A percentile compares a stretch with the other conserved stretches of the same genome.
phyloP scores from a whole-genome alignment of 2,329 filamentous ascomycete genomes.

The Aspergillus brasiliensis region DNA sequence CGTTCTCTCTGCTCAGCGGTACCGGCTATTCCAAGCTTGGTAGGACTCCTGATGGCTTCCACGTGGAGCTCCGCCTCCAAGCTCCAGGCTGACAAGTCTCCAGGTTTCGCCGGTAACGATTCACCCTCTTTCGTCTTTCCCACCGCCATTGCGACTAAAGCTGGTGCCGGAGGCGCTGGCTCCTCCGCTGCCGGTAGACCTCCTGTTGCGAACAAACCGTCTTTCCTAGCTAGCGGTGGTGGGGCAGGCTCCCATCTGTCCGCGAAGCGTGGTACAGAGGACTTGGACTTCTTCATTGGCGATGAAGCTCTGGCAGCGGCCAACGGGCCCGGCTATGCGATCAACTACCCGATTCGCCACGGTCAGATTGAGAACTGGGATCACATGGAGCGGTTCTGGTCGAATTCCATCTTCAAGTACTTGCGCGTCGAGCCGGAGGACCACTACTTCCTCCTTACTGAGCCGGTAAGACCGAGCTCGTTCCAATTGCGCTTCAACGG shows the following conservation, averaged over 20 bases:
- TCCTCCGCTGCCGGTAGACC: slow-evolving; percentile 85
- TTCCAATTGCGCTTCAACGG: not conserved
- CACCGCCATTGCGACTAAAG: slow-evolving; percentile 96
- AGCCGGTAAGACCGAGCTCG: slow-evolving; percentile 67
- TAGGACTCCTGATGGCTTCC: slow-evolving; percentile 49
- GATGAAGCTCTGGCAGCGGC: slow-evolving; percentile 89
- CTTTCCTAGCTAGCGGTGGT: slow-evolving; percentile 88
- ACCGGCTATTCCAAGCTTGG: slow-evolving; percentile 99
- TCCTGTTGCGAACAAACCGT: slow-evolving; percentile 89
- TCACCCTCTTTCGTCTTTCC: slow-evolving; percentile 99
- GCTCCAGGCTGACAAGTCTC: slow-evolving; percentile 37
- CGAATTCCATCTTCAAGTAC: slow-evolving; percentile 99
- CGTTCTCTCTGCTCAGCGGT: slow-evolving; percentile 65
- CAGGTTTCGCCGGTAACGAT: slow-evolving; percentile 98
- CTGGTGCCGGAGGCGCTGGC: slow-evolving; percentile 66
- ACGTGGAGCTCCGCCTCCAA: slow-evolving; percentile 12
- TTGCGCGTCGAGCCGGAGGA: slow-evolving; percentile 97
- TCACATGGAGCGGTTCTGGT: slow-evolving; percentile 99
- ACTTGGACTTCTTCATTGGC: slow-evolving; percentile 97
- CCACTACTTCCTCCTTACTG: slow-evolving; percentile 96
- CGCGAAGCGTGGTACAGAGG: slow-evolving; percentile 92
- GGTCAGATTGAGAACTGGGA: slow-evolving; percentile 99
- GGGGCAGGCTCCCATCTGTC: slow-evolving; percentile 81
- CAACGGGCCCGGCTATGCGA: slow-evolving; percentile 85
- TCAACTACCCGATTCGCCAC: slow-evolving; percentile 97